These are phyloP conservation scores for Vaccinium darrowii DNA, from an alignment of 148 eudicot genomes.

Conservation along the genomic window DNA sequence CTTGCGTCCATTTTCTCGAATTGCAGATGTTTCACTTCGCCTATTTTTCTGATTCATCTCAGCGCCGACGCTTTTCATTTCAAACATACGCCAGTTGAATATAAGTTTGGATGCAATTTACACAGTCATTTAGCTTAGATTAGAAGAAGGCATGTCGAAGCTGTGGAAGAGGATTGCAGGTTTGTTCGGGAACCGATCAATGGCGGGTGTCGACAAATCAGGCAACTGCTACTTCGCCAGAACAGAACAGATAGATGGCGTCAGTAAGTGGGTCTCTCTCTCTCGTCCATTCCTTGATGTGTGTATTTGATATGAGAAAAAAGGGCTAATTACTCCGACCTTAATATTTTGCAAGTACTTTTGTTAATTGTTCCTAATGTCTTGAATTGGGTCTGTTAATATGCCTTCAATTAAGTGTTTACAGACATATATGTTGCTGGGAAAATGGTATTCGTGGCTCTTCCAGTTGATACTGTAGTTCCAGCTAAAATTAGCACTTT, in stretches of 20 bases:
- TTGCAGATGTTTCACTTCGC: too few relatives aligned
- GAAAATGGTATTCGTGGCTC: neutral
- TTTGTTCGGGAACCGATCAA: constrained; percentile 49
- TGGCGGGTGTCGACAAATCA: constrained; percentile 70
- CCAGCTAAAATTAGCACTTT: neutral
- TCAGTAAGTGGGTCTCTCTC: constrained; percentile 59
- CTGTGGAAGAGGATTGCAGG: constrained; percentile 53
- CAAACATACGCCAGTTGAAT: neutral
- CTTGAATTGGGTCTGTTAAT: neutral
- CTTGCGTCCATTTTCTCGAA: too few relatives aligned
- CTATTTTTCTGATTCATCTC: too few relatives aligned
- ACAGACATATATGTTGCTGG: neutral
- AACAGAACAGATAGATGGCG: constrained; percentile 68
- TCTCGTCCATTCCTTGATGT: neutral
- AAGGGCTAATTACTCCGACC: neutral
- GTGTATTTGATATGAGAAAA: neutral
- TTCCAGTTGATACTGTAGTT: neutral
- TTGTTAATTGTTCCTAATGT: neutral
- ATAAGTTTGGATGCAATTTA: neutral
- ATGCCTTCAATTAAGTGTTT: neutral
- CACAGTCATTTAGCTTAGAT: neutral
- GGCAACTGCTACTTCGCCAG: constrained; percentile 79
- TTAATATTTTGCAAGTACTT: neutral
- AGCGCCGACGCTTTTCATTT: too few relatives aligned
- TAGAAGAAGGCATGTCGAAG: constrained; percentile 51